Percentiles rank a stretch among this genome's conserved stretches.
These are phyloP conservation scores for Thuja plicata DNA, from an alignment of 83 land plant genomes.

Conservation along the genomic window DNA sequence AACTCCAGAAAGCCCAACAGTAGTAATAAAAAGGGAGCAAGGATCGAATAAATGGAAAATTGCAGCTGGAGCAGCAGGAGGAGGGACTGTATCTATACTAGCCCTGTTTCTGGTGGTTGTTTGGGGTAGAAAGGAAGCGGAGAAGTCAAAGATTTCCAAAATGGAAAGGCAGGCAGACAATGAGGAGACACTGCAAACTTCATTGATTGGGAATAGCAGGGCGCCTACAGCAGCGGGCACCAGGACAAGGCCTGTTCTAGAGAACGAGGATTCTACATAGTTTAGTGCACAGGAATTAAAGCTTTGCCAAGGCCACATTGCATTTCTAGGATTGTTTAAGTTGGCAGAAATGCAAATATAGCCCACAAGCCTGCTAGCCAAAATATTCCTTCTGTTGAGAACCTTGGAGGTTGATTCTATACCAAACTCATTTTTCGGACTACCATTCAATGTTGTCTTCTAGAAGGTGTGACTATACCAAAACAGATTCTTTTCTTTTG, in stretches of 20 bases:
- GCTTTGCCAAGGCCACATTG: not conserved
- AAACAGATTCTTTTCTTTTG: not conserved
- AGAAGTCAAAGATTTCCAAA: slow-evolving; percentile 27
- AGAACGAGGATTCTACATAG: slow-evolving; percentile 32
- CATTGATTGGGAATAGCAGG: slow-evolving; percentile 37
- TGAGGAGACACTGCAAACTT: slow-evolving; percentile 41
- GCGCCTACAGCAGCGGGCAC: slow-evolving; percentile 48
- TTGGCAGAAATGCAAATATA: no score
- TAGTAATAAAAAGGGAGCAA: not conserved
- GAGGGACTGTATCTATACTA: slow-evolving; percentile 23
- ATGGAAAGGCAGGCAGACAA: slow-evolving; percentile 45
- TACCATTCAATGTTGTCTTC: not conserved
- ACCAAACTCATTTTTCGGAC: not conserved
- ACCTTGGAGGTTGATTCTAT: slow-evolving; percentile 5
- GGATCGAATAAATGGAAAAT: slow-evolving; percentile 39
- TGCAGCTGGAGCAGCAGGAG: slow-evolving; percentile 26
- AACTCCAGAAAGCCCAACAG: not conserved
- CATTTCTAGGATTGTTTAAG: not conserved
- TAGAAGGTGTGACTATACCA: not conserved
- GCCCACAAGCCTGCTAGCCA: not conserved
- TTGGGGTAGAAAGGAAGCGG: not conserved
- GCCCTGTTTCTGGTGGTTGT: slow-evolving; percentile 13
- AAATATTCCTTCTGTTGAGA: not conserved
- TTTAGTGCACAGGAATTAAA: not conserved
- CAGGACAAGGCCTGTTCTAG: slow-evolving; percentile 47